Evolutionary conservation across 2,329 filamentous ascomycete species (phyloP), one percentile per base, ranked within the genome.

Genomic region (Lasiodiplodia sp.): DNA sequence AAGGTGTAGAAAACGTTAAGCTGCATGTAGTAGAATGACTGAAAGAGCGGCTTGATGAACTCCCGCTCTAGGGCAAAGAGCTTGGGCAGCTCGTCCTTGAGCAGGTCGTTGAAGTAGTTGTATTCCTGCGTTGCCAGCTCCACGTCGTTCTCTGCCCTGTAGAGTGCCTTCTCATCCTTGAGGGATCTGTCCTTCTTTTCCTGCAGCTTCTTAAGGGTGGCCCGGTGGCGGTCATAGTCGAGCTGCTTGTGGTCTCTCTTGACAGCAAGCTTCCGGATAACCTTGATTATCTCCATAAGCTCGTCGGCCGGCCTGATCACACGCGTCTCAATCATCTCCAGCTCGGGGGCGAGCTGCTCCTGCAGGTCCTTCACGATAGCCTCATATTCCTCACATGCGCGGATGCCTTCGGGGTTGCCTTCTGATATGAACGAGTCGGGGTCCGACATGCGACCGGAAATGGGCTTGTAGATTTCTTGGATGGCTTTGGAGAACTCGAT

Each of bases 1-100:
- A 99, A 86, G 0, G 96, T 99, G 82, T 99, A 99, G 81, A 98
- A 99, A 72, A 99, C 93, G 81, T 99, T 99, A 72, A 99, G 88
- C 81, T 99, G 96, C 96, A 99, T 99, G 85, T 98, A 99, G 83
- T 99, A 99, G 84, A 99, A 99, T 11, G 93, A 97, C 80, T 98
- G 96, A 86, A 99, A 99, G 8, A 99, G 88, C 2, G 96, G 96
- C 73, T 93, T 91, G 80, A 99, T 99, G 79, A 99, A 98, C 80
- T 98, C 92, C 72, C 91, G 88, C 80, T 99, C 96, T 21, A 99
- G 88, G 8, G 84, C 80, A 81, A 99, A 99, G 12, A 99, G 87
- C 80, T 94, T 93, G 34, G 96, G 96, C 71, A 99, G 85, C 82
- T 99, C 96, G 21, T 96, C 93, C 83, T 99, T 99, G 70, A 99